Evolutionary conservation across 1,284 basidiomycete genomes (phyloP).

Genomic region (Neotropicomus parvogracilis): DNA sequence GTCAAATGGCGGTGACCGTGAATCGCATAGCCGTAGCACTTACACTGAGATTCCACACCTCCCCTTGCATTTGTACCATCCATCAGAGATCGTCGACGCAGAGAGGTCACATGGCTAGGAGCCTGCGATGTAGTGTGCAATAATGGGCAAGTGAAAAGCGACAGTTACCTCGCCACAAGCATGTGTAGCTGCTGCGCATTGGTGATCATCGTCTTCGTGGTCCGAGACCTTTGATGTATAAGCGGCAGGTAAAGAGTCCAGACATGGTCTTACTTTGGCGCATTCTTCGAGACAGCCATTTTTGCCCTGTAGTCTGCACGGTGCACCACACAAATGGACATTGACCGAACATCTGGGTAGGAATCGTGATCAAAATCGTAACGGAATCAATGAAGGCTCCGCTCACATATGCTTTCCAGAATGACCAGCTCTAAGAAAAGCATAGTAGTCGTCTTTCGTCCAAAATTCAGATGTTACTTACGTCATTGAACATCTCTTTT

Average conservation of each 20-base stretch:
- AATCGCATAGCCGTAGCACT: conserved; percentile 2
- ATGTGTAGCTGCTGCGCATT: conserved; percentile 49
- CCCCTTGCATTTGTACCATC: conserved; percentile 39
- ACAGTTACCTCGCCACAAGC: conserved; percentile 49
- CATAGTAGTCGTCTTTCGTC: not conserved
- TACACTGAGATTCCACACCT: conserved; percentile 45
- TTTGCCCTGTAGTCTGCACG: conserved; percentile 40
- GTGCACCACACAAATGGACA: conserved; percentile 45
- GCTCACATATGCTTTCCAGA: conserved; percentile 49
- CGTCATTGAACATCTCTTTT: conserved; percentile 40
- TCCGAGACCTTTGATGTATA: conserved; percentile 33
- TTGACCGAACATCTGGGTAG: conserved; percentile 43
- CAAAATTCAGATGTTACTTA: conserved; percentile 27
- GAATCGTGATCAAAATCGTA: not conserved
- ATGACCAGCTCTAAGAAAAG: conserved; percentile 49
- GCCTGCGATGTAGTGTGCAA: not conserved
- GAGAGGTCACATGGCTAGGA: conserved; percentile 45
- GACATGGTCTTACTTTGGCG: conserved; percentile 37
- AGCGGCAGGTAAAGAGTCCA: not conserved
- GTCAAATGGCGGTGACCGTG: not conserved
- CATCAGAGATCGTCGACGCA: conserved; percentile 30
- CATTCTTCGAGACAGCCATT: conserved; percentile 48
- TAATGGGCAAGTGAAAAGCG: not conserved
- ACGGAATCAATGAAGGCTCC: not conserved
- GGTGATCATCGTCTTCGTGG: conserved; percentile 46